phyloP scores from a whole-genome alignment of 768 basidiomycete species.

The Pleurotus tuoliensis region DNA sequence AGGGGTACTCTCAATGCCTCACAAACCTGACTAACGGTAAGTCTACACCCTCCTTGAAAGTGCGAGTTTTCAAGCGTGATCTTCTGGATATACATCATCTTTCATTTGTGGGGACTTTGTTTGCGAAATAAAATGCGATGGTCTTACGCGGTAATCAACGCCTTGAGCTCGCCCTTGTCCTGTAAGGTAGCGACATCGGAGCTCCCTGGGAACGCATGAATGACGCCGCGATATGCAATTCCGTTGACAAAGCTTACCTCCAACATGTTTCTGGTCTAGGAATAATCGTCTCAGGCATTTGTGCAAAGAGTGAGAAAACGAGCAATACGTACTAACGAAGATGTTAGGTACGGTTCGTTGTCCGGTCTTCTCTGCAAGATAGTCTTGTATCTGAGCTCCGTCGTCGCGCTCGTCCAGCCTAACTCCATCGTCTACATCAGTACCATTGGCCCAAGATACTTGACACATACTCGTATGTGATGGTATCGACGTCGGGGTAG shows the following conservation, averaged over 20 bases:
- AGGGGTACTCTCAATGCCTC: too few species aligned
- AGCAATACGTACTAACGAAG: constrained; percentile 45
- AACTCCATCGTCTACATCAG: not conserved
- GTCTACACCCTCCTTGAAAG: too few species aligned
- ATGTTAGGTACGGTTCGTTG: constrained; percentile 56
- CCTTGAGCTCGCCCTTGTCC: not conserved
- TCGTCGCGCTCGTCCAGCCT: constrained; percentile 45
- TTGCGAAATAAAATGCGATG: not conserved
- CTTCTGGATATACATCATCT: not conserved
- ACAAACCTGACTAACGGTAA: too few species aligned
- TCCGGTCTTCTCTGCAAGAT: constrained; percentile 44
- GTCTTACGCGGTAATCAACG: not conserved
- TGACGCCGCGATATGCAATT: not conserved
- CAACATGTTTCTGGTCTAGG: constrained; percentile 8
- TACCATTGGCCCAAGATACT: not conserved
- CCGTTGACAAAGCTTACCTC: not conserved
- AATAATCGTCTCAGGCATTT: not conserved
- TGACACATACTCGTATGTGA: constrained; percentile 32
- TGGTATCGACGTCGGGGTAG: constrained; percentile 21
- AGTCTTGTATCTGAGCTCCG: constrained; percentile 45
- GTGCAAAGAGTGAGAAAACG: not conserved
- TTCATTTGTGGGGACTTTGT: not conserved
- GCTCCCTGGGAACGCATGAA: not conserved
- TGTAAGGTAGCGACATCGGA: not conserved
- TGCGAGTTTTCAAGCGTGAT: not conserved